phyloP scores from a whole-genome alignment of 31 red algal genomes.

The Porphyra umbilicalis region DNA sequence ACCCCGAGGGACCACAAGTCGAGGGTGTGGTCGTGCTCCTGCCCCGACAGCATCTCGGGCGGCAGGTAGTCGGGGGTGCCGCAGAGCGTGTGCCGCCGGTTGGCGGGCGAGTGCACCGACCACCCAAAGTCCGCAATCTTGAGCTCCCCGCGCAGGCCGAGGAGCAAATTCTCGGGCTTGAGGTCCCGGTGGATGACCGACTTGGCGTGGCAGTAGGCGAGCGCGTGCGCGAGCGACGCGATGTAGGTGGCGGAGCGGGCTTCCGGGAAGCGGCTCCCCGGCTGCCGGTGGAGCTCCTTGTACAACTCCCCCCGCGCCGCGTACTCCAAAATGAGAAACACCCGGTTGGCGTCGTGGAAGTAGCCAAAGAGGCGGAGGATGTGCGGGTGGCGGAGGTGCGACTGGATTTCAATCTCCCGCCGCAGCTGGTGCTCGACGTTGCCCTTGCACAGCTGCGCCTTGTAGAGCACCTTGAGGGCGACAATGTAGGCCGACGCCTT shows the following conservation, averaged over 20 bases:
- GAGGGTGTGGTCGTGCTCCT: conserved; percentile 65
- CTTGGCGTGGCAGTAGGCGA: conserved; percentile 92
- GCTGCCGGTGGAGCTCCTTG: conserved; percentile 52
- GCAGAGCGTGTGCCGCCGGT: conserved; percentile 73
- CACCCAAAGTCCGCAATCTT: conserved; percentile 99
- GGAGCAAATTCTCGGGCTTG: conserved; percentile 95
- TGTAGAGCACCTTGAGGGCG: conserved; percentile 90
- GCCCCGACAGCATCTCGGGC: conserved; percentile 89
- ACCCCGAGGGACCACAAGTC: conserved; percentile 95
- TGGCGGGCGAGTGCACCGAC: conserved; percentile 83
- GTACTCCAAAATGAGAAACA: conserved; percentile 96
- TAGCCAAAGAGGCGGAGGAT: conserved; percentile 92
- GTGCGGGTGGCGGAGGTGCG: conserved; percentile 80
- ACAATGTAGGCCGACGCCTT: conserved; percentile 68
- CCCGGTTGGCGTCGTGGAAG: conserved; percentile 82
- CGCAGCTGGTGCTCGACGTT: conserved; percentile 86
- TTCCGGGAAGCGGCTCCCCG: conserved; percentile 66
- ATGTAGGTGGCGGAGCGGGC: conserved; percentile 64
- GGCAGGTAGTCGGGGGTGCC: conserved; percentile 96
- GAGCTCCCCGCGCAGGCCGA: conserved; percentile 63
- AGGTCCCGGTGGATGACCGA: conserved; percentile 95
- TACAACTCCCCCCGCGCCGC: conserved; percentile 95
- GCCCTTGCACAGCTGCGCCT: conserved; percentile 47
- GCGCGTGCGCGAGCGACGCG: conserved; percentile 61
- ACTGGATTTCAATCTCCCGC: conserved; percentile 98